These are phyloP conservation scores for Triticum dicoccoides DNA, from an alignment of 176 grass and related monocot genomes.

Conservation along the genomic window DNA sequence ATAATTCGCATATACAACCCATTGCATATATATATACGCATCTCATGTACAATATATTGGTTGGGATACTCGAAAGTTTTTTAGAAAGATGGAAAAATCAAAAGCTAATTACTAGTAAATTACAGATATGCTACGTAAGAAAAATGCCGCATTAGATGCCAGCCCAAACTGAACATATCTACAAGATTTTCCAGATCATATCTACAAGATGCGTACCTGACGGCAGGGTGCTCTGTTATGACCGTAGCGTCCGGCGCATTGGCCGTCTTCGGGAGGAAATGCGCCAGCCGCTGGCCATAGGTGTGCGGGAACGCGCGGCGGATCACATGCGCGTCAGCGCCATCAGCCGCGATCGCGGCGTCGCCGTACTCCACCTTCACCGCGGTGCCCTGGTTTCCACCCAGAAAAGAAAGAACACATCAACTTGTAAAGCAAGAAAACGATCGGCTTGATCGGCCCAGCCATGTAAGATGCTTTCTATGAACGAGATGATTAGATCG, in stretches of 20 bases:
- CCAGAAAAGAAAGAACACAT: not conserved
- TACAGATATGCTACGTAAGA: too few relatives aligned
- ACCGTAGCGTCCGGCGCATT: slow-evolving; percentile 46
- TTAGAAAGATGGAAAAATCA: not conserved
- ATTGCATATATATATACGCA: not conserved
- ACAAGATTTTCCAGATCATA: slow-evolving; percentile 35
- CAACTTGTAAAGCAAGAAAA: slow-evolving; percentile 11
- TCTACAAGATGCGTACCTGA: slow-evolving; percentile 49
- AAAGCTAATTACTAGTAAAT: not conserved
- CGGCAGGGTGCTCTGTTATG: slow-evolving; percentile 51
- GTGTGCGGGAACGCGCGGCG: slow-evolving; percentile 61
- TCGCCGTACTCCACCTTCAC: slow-evolving; percentile 70
- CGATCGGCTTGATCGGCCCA: not conserved
- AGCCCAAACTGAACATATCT: slow-evolving; percentile 5
- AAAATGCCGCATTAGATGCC: not conserved
- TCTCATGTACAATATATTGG: not conserved
- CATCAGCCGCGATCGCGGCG: slow-evolving; percentile 48
- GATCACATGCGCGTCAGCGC: slow-evolving; percentile 57
- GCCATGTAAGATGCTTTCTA: not conserved
- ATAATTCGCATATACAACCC: not conserved
- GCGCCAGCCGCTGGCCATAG: slow-evolving; percentile 61
- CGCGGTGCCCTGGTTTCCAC: slow-evolving; percentile 59
- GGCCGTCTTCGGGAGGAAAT: slow-evolving; percentile 56
- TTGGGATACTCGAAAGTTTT: not conserved
- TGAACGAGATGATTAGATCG: not conserved